These are phyloP conservation scores for Cylindrotheca closterium DNA, from an alignment of 108 stramenopile species.

Conservation along the genomic window DNA sequence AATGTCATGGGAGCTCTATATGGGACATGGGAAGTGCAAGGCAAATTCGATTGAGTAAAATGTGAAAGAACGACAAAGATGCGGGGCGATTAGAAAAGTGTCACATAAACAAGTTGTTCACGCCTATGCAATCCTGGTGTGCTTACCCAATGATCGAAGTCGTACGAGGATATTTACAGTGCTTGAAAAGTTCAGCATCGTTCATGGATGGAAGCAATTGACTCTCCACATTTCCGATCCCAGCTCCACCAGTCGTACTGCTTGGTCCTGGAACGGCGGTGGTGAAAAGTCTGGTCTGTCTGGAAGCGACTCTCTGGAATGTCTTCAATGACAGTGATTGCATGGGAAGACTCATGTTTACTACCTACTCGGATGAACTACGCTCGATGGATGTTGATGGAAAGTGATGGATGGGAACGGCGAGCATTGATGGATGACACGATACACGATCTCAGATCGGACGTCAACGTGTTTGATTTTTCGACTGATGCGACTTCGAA, in stretches of 20 bases:
- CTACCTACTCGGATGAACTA: too few species aligned
- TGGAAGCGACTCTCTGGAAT: not conserved
- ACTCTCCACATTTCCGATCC: slow-evolving; percentile 65
- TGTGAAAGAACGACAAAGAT: not conserved
- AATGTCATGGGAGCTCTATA: slow-evolving; percentile 86
- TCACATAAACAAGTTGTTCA: not conserved
- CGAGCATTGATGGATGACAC: too few species aligned
- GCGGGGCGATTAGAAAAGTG: slow-evolving; percentile 9
- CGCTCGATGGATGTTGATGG: too few species aligned
- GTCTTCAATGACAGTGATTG: not conserved
- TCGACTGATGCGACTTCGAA: too few species aligned
- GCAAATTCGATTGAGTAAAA: too few species aligned
- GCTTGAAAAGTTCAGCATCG: slow-evolving; percentile 31
- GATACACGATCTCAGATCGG: too few species aligned
- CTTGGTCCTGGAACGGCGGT: not conserved
- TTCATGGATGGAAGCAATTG: slow-evolving; percentile 38
- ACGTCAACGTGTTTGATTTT: too few species aligned
- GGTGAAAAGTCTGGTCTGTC: not conserved
- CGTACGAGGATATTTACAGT: slow-evolving; percentile 39
- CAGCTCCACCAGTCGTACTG: slow-evolving; percentile 38
- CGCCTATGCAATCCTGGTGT: not conserved
- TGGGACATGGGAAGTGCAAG: not conserved
- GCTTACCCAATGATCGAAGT: slow-evolving; percentile 43
- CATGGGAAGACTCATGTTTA: not conserved
- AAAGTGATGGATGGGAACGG: too few species aligned